phyloP scores from a whole-genome alignment of 805 yeast genomes.

The Wickerhamiella australiensis region DNA sequence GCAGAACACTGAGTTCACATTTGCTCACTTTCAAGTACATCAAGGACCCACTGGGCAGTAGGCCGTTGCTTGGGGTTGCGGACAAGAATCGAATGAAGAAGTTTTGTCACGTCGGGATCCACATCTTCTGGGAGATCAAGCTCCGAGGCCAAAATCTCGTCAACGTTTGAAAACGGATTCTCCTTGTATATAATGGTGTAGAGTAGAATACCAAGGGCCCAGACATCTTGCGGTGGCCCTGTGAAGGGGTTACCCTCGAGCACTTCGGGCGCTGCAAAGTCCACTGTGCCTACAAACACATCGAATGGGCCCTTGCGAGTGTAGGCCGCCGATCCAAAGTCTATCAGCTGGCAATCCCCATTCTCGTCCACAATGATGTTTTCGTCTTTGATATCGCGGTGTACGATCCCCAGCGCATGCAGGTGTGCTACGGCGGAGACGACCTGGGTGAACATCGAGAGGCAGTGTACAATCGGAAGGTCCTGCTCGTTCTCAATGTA shows the following conservation, averaged over 20 bases:
- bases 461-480: constrained; percentile 70
- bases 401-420: constrained; percentile 75
- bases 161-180: constrained; percentile 90
- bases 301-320: constrained; percentile 87
- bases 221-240: constrained; percentile 90
- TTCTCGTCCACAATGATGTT: constrained; percentile 72
- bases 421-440: constrained; percentile 68
- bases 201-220: constrained; percentile 89
- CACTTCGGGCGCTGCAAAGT: constrained; percentile 96
- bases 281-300: constrained; percentile 93
- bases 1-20: no score
- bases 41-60: constrained; percentile 53
- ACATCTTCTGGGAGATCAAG: constrained; percentile 47
- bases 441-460: constrained; percentile 65
- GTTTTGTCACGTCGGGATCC: constrained; percentile 47
- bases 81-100: constrained; percentile 56
- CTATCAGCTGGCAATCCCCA: constrained; percentile 74
- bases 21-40: constrained; percentile 33
- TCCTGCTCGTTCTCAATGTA: constrained; percentile 73
- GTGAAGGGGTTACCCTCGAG: constrained; percentile 76
- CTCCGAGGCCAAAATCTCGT: constrained; percentile 88
- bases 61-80: constrained; percentile 60
- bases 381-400: constrained; percentile 91
- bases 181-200: constrained; percentile 88
- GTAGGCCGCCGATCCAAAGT: constrained; percentile 92